Conservation (phyloP, 2,329 filamentous ascomycete species). For the Apiospora sp. region DNA sequence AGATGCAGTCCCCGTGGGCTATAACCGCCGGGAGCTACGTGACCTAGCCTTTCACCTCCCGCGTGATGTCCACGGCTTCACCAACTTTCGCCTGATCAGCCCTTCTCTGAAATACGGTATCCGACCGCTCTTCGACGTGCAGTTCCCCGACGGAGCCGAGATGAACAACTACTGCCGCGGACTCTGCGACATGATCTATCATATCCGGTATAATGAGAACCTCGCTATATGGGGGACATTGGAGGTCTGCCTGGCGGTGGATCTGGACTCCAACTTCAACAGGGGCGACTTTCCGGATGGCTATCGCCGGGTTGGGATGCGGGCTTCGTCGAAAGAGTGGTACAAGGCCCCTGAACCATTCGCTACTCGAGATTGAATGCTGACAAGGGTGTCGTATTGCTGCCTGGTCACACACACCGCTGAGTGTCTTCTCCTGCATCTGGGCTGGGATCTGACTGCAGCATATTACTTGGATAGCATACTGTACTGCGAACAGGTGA, state of each 20-base stretch:
- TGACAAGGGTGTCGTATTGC: not conserved
- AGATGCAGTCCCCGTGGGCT: not conserved
- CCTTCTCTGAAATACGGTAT: not conserved
- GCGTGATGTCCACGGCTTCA: not conserved
- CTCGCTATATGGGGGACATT: not conserved
- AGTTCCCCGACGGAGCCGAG: not conserved
- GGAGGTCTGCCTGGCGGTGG: not conserved
- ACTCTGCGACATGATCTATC: not conserved
- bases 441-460: not conserved
- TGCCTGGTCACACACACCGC: not conserved
- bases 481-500: not conserved
- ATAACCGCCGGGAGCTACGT: not conserved
- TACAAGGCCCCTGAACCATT: not conserved
- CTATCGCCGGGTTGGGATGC: not conserved
- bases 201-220: not conserved
- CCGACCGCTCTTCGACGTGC: not conserved
- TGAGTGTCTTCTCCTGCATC: too few species aligned
- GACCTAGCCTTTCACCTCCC: not conserved
- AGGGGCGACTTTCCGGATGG: not conserved
- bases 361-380: not conserved
- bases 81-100: not conserved
- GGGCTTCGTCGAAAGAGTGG: not conserved
- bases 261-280: conserved; percentile 5
- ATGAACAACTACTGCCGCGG: not conserved
- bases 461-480: not conserved